phyloP scores from a whole-genome alignment of 2,329 filamentous ascomycete genomes.

The Beauveria pseudobassiana region DNA sequence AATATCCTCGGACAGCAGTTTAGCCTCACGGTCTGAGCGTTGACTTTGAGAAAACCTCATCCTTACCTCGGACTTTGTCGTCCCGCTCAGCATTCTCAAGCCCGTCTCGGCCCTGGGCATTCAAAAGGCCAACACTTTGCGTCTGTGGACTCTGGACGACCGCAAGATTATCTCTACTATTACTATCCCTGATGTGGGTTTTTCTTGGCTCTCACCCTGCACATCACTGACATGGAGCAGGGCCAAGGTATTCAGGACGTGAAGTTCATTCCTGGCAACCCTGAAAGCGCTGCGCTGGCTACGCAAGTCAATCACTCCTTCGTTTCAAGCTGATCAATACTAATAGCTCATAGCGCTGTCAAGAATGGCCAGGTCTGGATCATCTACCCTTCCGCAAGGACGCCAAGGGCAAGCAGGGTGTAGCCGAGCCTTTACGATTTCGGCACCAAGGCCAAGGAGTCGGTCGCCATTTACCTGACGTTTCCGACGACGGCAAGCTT shows the following conservation, averaged over 20 bases:
- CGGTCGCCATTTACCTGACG: conserved; percentile 53
- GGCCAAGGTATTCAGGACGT: conserved; percentile 56
- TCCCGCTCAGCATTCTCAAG: conserved; percentile 54
- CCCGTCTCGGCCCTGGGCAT: conserved; percentile 42
- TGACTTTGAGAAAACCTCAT: conserved; percentile 52
- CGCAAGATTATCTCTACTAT: conserved; percentile 53
- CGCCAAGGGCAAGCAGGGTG: conserved; percentile 47
- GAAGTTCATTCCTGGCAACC: conserved; percentile 57
- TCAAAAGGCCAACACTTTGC: conserved; percentile 47
- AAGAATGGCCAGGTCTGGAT: conserved; percentile 55
- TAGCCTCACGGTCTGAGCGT: conserved; percentile 51
- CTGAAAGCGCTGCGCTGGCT: conserved; percentile 49
- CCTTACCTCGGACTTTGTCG: conserved; percentile 55
- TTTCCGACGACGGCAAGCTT: conserved; percentile 49
- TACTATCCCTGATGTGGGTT: conserved; percentile 46
- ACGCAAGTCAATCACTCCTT: conserved; percentile 27
- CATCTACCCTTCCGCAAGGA: conserved; percentile 53
- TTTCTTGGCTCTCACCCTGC: too few species aligned
- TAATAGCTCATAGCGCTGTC: conserved; percentile 35
- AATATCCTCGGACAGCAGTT: conserved; percentile 55
- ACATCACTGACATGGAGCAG: conserved; percentile 16
- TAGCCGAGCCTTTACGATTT: conserved; percentile 52
- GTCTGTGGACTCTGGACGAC: conserved; percentile 48
- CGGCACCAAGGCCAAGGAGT: conserved; percentile 47
- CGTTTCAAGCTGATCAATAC: background rate